These are phyloP conservation scores for Backusella tuberculispora DNA, from an alignment of 192 early-diverging fungal species.

Conservation along the genomic window DNA sequence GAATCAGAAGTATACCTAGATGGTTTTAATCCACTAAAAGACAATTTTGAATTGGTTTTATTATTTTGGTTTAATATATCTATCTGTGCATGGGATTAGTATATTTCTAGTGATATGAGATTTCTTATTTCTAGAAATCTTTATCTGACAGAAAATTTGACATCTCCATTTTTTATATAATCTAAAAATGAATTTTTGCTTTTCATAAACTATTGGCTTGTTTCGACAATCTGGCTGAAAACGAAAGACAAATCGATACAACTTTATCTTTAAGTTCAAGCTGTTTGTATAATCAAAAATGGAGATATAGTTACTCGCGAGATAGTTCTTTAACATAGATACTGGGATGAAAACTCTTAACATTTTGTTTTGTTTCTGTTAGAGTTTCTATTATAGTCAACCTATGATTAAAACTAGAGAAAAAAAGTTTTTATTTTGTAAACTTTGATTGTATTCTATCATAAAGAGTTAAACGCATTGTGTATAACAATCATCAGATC, in stretches of 20 bases:
- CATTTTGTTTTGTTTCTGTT: not conserved
- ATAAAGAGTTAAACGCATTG: not conserved
- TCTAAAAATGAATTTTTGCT: slow-evolving; percentile 7
- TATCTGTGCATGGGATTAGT: not conserved
- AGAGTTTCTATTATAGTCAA: no score
- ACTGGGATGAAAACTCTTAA: not conserved
- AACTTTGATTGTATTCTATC: no score
- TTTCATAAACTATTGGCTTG: not conserved
- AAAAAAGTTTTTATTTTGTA: no score
- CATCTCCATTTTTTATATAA: not conserved
- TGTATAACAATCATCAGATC: not conserved
- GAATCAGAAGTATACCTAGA: not conserved
- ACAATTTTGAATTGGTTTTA: not conserved
- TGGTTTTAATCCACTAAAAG: not conserved
- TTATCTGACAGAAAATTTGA: slow-evolving; percentile 1
- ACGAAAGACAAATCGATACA: not conserved
- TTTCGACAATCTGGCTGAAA: not conserved
- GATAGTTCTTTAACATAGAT: not conserved
- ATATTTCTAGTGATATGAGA: not conserved
- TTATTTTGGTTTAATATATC: not conserved
- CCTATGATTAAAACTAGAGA: no score
- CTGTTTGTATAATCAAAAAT: not conserved
- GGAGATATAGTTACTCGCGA: not conserved
- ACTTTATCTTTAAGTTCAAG: not conserved
- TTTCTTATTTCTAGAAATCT: not conserved